Conservation (phyloP, 2,329 filamentous ascomycete species). For the Fulvia fulva region DNA sequence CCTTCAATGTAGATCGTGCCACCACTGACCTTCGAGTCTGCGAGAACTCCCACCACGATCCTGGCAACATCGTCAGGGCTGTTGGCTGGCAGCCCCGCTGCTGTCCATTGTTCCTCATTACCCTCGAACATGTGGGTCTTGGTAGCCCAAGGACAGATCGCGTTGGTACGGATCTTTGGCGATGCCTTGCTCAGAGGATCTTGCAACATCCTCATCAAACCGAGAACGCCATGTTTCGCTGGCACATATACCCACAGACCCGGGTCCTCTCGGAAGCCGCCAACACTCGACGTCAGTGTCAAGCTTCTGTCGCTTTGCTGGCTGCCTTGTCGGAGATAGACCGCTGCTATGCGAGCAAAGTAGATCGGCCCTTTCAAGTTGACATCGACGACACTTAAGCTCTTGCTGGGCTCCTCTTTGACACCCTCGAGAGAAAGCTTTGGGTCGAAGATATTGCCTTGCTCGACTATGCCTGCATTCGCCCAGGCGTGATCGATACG, state of each 20-base stretch:
- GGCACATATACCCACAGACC: slow-evolving; percentile 47
- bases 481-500: slow-evolving; percentile 48
- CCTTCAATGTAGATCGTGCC: slow-evolving; percentile 43
- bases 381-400: slow-evolving; percentile 10
- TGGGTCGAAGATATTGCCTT: slow-evolving; percentile 44
- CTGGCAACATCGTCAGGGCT: slow-evolving; percentile 39
- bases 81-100: slow-evolving; percentile 40
- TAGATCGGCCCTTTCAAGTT: slow-evolving; percentile 43
- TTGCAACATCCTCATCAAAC: slow-evolving; percentile 46
- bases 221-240: slow-evolving; percentile 50
- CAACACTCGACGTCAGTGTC: slow-evolving; percentile 44
- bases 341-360: slow-evolving; percentile 48
- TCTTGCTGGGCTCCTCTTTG: slow-evolving; percentile 31
- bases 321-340: slow-evolving; percentile 46
- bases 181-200: slow-evolving; percentile 32
- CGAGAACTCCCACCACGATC: slow-evolving; percentile 37
- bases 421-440: slow-evolving; percentile 42
- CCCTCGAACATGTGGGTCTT: slow-evolving; percentile 37
- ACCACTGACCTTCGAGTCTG: slow-evolving; percentile 37
- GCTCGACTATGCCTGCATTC: slow-evolving; percentile 46
- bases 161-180: slow-evolving; percentile 40
- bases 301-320: slow-evolving; percentile 39
- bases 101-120: slow-evolving; percentile 36
- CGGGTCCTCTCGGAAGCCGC: slow-evolving; percentile 47
- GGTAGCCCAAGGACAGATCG: slow-evolving; percentile 45